Percentiles rank a stretch among this genome's conserved stretches.
These are phyloP conservation scores for Pythium scleroteichum DNA, from an alignment of 352 stramenopile species.

Conservation along the genomic window DNA sequence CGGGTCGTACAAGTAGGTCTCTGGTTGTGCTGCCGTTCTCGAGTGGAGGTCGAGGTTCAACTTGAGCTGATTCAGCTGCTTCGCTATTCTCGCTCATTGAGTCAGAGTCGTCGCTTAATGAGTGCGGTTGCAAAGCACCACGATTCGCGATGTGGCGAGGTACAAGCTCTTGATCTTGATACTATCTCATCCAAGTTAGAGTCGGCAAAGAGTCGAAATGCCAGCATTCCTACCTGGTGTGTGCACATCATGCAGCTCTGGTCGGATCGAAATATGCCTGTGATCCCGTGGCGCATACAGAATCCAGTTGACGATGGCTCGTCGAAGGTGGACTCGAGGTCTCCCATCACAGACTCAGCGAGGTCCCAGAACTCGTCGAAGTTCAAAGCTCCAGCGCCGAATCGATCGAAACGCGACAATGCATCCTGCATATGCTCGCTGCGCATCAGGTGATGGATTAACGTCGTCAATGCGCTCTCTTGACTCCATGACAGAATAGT, in stretches of 20 bases:
- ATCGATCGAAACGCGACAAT: constrained; percentile 51
- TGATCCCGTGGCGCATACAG: constrained; percentile 57
- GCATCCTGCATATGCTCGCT: constrained; percentile 40
- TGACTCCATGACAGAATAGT: background rate
- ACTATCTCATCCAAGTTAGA: constrained; percentile 17
- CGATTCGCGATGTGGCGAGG: too few relatives aligned
- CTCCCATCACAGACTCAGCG: constrained; percentile 38
- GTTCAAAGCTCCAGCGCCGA: constrained; percentile 55
- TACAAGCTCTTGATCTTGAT: constrained; percentile 33
- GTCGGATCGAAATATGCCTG: constrained; percentile 44
- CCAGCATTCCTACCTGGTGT: constrained; percentile 35
- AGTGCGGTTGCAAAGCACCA: background rate
- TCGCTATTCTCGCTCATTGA: background rate
- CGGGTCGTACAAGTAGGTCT: background rate
- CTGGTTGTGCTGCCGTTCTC: background rate
- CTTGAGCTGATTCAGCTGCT: background rate
- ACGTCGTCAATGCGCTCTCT: constrained; percentile 16
- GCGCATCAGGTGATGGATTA: constrained; percentile 46
- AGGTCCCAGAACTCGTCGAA: constrained; percentile 68
- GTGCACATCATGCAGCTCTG: constrained; percentile 50
- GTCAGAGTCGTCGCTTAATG: constrained; percentile 1
- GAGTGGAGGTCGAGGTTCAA: too few relatives aligned
- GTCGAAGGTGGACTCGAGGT: constrained; percentile 25
- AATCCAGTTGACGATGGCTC: constrained; percentile 48
- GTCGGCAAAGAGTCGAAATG: background rate